Evolutionary conservation across 2,329 filamentous ascomycete species (phyloP).

Genomic region (Graphilbum fragrans): DNA sequence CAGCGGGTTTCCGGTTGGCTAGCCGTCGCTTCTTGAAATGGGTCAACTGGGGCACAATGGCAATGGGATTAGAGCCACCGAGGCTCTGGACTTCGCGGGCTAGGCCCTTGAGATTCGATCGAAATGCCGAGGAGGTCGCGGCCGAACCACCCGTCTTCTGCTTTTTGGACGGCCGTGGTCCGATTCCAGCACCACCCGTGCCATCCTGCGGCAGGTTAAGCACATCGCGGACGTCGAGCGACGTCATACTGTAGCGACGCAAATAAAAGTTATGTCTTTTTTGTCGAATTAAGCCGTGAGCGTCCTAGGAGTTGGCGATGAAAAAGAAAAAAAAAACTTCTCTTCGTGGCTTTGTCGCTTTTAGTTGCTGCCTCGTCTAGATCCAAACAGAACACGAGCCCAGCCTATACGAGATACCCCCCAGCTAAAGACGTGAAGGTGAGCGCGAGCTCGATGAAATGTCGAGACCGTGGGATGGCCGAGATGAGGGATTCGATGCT

Average conservation of each 20-base stretch:
- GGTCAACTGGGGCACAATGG: slow-evolving; percentile 49
- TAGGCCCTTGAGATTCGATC: slow-evolving; percentile 44
- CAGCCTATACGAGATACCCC: no score
- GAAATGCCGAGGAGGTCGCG: slow-evolving; percentile 14
- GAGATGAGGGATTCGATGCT: no score
- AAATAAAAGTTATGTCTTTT: no score
- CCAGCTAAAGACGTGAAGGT: no score
- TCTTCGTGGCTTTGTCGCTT: no score
- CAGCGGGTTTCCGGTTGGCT: slow-evolving; percentile 40
- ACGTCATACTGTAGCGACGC: slow-evolving; percentile 48
- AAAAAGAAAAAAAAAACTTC: no score
- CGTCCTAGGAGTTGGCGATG: no score
- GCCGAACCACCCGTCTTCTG: slow-evolving; percentile 50
- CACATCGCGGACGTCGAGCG: slow-evolving; percentile 77
- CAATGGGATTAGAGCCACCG: slow-evolving; percentile 54
- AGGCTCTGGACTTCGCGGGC: slow-evolving; percentile 55
- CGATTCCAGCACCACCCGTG: slow-evolving; percentile 14
- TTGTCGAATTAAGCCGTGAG: no score
- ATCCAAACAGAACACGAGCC: no score
- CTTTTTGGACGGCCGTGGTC: slow-evolving; percentile 56
- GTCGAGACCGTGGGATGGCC: no score
- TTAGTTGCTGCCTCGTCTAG: no score
- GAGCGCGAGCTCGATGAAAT: no score
- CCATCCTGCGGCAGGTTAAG: slow-evolving; percentile 62
- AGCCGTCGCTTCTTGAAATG: slow-evolving; percentile 48